Evolutionary conservation across 441 rosid species (phyloP).

Genomic region (Gossypium schwendimanii): DNA sequence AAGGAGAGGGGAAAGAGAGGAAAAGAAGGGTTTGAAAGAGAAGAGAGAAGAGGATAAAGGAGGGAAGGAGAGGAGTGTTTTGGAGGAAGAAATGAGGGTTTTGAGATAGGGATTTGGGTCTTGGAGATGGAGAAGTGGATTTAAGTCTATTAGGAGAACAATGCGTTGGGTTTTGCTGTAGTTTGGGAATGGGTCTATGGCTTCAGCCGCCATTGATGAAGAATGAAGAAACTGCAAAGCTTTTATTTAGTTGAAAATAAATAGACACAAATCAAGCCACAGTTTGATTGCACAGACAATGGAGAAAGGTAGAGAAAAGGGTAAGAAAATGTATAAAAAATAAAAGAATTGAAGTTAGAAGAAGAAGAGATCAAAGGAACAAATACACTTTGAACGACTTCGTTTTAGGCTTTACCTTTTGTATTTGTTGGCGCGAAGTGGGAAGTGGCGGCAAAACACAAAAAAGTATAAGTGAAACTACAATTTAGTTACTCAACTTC

Average conservation of each 20-base stretch:
- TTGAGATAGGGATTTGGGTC: slow-evolving; percentile 32
- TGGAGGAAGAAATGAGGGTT: slow-evolving; percentile 45
- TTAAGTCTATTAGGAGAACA: slow-evolving; percentile 71
- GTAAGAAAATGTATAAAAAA: background rate
- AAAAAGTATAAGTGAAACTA: background rate
- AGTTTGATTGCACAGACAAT: background rate
- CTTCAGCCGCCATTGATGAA: slow-evolving; percentile 30
- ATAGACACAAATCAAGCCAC: background rate
- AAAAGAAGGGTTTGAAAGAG: slow-evolving; percentile 75
- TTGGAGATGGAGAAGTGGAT: slow-evolving; percentile 43
- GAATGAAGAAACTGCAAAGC: slow-evolving; percentile 1
- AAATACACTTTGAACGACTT: background rate
- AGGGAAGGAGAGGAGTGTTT: slow-evolving; percentile 49
- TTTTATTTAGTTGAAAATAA: background rate
- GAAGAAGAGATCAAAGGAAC: background rate
- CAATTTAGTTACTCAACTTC: no score
- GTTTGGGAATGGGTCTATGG: slow-evolving; percentile 28
- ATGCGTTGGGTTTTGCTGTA: slow-evolving; percentile 66
- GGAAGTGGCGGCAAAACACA: background rate
- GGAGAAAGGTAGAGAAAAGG: background rate
- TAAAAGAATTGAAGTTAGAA: background rate
- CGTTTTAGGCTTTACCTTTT: background rate
- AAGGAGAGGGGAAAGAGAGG: slow-evolving; percentile 78
- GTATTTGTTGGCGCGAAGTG: slow-evolving; percentile 3
- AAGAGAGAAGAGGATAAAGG: slow-evolving; percentile 57